Base-by-base conservation (phyloP, 768 basidiomycete genomes). In the Hydnomerulius pinastri region DNA sequence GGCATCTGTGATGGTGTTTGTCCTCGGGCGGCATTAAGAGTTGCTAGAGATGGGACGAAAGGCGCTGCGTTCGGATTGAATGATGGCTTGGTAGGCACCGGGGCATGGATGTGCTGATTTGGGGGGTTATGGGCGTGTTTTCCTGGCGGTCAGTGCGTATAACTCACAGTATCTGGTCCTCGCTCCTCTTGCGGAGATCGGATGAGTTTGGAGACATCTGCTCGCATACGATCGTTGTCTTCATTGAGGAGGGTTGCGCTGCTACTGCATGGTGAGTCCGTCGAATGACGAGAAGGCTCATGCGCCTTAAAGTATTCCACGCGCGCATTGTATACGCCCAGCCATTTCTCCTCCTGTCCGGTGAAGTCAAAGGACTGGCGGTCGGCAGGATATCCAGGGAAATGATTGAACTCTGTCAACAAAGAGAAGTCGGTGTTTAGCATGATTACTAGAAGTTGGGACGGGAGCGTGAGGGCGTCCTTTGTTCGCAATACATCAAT, bases 51-150 rank as follows among this genome's bases (percentile, higher is more conserved):
- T 12, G 54, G 51, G 6, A 55, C n/a, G 35, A 52, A 55, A 47
- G 51, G n/a, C 12, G 46, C 13, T 21, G 54, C 50, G 4, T 39
- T 35, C 10, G 46, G 35, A 28, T 52, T 52, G 18, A 55, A 48
- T 13, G 39, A 17, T 21, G 36, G 25, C 24, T 33, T 27, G 9
- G n/a, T 36, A 8, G 50, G 11, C 11, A 25, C 36, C n/a, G 23
- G 25, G 4, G 24, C 27, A 15, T n/a, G 24, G 3, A 47, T 24
- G 45, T 29, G 36, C 33, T 35, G 33, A 6, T 35, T 35, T 35
- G 33, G 6, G 33, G n/a, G 33, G 33, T 18, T 18, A 35, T 6
- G n/a, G 18, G 17, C 33, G 5, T 35, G n/a, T 6, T 15, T 7
- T n/a, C 33, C 17, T 11, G 23, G 25, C 27, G 17, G 6, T 10